Base-by-base conservation (phyloP, 768 basidiomycete genomes). In the Amanita muscaria region DNA sequence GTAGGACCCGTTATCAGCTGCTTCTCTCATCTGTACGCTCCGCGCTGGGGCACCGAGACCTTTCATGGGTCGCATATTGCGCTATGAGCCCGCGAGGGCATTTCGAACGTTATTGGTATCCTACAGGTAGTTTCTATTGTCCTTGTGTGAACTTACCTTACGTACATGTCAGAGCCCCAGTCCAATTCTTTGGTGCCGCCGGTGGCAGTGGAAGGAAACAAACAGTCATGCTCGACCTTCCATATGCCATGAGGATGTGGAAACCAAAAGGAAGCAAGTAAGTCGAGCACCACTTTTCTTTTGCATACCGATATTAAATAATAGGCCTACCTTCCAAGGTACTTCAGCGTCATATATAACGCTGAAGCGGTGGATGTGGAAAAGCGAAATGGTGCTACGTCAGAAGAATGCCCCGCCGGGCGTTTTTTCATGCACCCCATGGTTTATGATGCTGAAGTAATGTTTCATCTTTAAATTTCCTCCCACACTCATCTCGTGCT, bases 51-150 rank as follows among this genome's bases (percentile, higher is more conserved):
- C 70, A 11, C 78, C 76, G 11, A 76, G 73, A 53, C 80, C 70
- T 8, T 87, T 88, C 56, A 61, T 85, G 52, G 88, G 88, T 38
- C 74, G 85, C 32, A 67, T 68, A 46, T 64, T 90, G 50, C 86
- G 88, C 34, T 88, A 79, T 48, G 88, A 90, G 51, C 76, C 74
- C 18, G 87, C 88, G 11, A 75, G 84, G 48, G 83, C 85, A 11
- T 82, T 80, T 53, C 74, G 83, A 51, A 77, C 84, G 24, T 64
- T 90, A 16, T 66, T 85, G 45, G 66, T 90, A 41, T 88, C 88
- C 19, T 88, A 85, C 60, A 71, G 83, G 84, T 80, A 49, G 37
- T 64, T 54, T 21, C 16, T 44, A 14, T 21, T 43, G n/a, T n/a
- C n/a, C 51, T 56, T 44, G 14, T 46, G 38, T 32, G 29, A 42